phyloP scores from a whole-genome alignment of 352 stramenopile genomes.

The Aphanomyces astaci region DNA sequence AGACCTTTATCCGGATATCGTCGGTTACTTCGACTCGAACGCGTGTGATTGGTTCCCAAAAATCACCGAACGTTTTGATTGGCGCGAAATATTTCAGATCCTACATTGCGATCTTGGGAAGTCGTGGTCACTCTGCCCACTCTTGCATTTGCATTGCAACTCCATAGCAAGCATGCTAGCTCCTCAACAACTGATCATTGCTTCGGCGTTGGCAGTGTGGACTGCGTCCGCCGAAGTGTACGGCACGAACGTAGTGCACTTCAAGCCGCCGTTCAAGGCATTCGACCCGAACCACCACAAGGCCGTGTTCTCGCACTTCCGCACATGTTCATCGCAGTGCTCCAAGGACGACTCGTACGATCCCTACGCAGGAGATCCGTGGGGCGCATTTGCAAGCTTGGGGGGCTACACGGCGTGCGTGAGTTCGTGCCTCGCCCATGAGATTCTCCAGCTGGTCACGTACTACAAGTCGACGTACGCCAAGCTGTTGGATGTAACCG shows the following conservation, averaged over 20 bases:
- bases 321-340: background rate
- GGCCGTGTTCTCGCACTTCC: slow-evolving; percentile 4
- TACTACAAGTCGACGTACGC: slow-evolving; percentile 22
- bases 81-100: slow-evolving; percentile 10
- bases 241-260: background rate
- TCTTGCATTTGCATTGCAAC: slow-evolving; percentile 7
- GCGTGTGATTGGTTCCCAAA: no score
- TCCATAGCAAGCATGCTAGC: background rate
- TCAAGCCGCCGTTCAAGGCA: slow-evolving; percentile 15
- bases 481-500: slow-evolving; percentile 5
- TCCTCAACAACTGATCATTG: background rate
- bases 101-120: background rate
- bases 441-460: slow-evolving; percentile 5
- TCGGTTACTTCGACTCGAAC: no score
- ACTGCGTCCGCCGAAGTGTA: background rate
- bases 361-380: background rate
- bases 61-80: no score
- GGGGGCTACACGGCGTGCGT: slow-evolving; percentile 16
- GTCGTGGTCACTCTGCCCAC: background rate
- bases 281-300: slow-evolving; percentile 9
- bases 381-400: background rate
- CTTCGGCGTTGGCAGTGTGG: background rate
- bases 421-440: slow-evolving; percentile 5
- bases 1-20: no score
- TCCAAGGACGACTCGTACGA: background rate